Evolutionary conservation across 2,329 filamentous ascomycete species (phyloP), one percentile per base, ranked within the genome.

Genomic region (Hymenoscyphus fructigenus): DNA sequence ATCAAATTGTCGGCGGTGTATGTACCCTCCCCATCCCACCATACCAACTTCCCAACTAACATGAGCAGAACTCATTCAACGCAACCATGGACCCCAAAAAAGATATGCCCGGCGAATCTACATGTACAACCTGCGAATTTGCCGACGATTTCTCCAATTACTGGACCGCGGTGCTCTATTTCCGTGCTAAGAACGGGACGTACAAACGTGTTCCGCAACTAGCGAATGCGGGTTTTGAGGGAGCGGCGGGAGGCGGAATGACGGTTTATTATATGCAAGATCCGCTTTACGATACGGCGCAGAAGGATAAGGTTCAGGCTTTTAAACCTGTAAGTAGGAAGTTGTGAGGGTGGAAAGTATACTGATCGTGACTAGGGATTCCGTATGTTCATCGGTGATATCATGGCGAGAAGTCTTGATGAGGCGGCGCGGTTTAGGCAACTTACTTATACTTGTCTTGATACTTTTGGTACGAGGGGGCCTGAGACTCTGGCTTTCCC

Each of bases 331-430:
- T 70, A 65, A 50, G 67, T 59, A 1, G 20, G 29, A 15, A 50
- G 29, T n/a, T 60, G 2, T 17, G 20, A 9, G 20, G 5, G 12
- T 6, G 5, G 12, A 5, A 10, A 34, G 3, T 14, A 26, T 15
- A 56, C n/a, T 23, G 47, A 36, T n/a, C 17, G 14, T 2, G 14
- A 55, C 47, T 29, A 78, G 67, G 80, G 80, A 1, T 82, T 81
- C 73, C 76, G 79, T 23, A 81, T 81, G 79, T 76, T 81, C 57
- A 74, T 81, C 56, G 80, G 79, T 28, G 76, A 80, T 59, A 74
- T 76, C 15, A 66, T 73, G 17, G 76, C 75, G 34, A 71, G 76
- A 23, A 78, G 72, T 34, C 73, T 74, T 56, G 74, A 71, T 7
- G 64, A 79, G 38, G 75, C 78, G 9, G 71, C 74, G 50, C 74